Percentiles rank a stretch among this genome's conserved stretches.
These are phyloP conservation scores for Dothistroma septosporum DNA, from an alignment of 2,329 filamentous ascomycete genomes.

Conservation along the genomic window DNA sequence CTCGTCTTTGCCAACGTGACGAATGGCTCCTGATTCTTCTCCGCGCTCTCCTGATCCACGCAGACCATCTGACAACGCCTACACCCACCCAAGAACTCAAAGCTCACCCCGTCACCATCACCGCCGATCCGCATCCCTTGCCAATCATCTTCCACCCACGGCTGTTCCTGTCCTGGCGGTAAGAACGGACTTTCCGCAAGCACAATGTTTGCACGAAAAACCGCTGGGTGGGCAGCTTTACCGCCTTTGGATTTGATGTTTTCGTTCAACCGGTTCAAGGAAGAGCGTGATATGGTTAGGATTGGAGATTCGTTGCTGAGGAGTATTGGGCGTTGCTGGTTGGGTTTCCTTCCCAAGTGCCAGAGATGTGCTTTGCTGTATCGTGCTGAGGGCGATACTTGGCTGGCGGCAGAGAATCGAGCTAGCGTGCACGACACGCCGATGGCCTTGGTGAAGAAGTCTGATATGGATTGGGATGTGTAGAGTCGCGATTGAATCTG, in stretches of 20 bases:
- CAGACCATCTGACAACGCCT: conserved; percentile 95
- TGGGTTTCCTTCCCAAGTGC: conserved; percentile 32
- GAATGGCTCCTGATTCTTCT: conserved; percentile 79
- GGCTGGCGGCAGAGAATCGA: conserved; percentile 64
- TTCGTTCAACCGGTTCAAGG: conserved; percentile 72
- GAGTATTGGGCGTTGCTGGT: conserved; percentile 56
- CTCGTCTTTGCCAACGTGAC: conserved; percentile 83
- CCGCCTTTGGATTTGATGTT: conserved; percentile 61
- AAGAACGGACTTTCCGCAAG: conserved; percentile 52
- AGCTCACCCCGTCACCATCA: conserved; percentile 43
- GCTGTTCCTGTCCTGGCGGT: conserved; percentile 45
- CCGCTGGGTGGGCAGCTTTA: conserved; percentile 63
- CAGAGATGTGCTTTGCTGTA: conserved; percentile 66
- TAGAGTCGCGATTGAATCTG: conserved; percentile 68
- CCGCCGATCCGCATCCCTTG: conserved; percentile 60
- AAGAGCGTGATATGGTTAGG: conserved; percentile 74
- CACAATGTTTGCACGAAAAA: conserved; percentile 87
- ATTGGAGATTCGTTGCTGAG: conserved; percentile 94
- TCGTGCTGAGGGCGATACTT: conserved; percentile 57
- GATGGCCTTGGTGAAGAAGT: conserved; percentile 72
- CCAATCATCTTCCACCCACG: conserved; percentile 84
- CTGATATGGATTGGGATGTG: conserved; percentile 58
- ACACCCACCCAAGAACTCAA: conserved; percentile 76
- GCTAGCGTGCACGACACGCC: conserved; percentile 78
- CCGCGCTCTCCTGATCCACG: conserved; percentile 77